Base-by-base conservation (phyloP, 805 yeast genomes). In the Debaryomyces maramus region DNA sequence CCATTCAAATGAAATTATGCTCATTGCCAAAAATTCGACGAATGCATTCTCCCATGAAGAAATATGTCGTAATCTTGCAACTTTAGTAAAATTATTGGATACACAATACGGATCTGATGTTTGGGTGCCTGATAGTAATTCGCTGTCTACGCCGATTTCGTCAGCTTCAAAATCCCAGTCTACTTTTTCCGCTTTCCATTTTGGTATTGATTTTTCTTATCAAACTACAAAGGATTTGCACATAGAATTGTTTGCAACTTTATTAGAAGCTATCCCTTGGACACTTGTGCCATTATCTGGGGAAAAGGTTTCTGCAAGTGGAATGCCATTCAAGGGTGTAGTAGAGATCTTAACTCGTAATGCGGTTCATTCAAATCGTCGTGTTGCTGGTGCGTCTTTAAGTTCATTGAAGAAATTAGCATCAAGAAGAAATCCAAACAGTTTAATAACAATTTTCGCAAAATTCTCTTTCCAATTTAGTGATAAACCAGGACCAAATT, bases 321-420 rank as follows among this genome's bases (percentile, higher is more conserved):
- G 67, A 17, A 70, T 82, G 2, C 76, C 80, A 8, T 81, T 82
- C 52, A 74, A 84, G 41, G 74, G 78, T 22, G 66, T 84, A 2
- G 78, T 90, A 18, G 98, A 91, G 43, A 67, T 88, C 3, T 65
- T 93, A 11, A 81, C 90, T 29, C 72, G 88, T 41, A 88, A 89
- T 55, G 77, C 88, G 3, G 78, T 83, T 1, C 95, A 89, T 58
- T 69, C 74, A 2, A 82, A 83, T 46, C 63, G 61, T 4, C 65
- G 73, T n/a, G 79, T 90, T 6, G 73, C 89, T 1, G 62, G 67
- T 13, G 83, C 89, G 22, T 77, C 93, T 0, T 67, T 80, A 8
- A 69, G 67, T 32, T 78, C 95, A 1, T 62, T 90, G 37, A 82
- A 78, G 44, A 70, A 74, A 17, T 58, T 91, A 17, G 88, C 95